Conservation (phyloP, 2,329 filamentous ascomycete genomes). For the Diaporthe sp. region DNA sequence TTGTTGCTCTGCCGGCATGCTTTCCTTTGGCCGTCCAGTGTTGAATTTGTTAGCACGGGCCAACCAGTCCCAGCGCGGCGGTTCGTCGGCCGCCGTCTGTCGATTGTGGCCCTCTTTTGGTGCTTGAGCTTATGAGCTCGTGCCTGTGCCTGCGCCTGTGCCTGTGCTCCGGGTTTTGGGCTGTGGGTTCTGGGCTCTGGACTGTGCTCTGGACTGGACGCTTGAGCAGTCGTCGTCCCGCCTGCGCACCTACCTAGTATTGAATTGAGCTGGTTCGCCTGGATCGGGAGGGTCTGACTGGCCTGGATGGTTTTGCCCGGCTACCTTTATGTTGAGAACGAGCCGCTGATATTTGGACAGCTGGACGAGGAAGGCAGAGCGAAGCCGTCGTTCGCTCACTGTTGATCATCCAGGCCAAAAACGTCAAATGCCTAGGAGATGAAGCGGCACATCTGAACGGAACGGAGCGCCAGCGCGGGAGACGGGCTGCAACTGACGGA, state of each 20-base stretch:
- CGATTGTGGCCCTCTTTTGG: background rate
- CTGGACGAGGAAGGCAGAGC: background rate
- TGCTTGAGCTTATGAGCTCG: background rate
- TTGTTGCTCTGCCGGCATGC: background rate
- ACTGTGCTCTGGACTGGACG: background rate
- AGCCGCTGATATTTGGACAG: background rate
- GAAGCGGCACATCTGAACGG: background rate
- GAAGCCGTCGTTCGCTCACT: background rate
- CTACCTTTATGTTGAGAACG: background rate
- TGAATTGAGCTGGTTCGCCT: background rate
- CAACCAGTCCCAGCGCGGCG: constrained; percentile 22
- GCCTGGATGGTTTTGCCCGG: background rate
- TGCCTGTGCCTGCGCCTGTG: background rate
- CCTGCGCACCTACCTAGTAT: background rate
- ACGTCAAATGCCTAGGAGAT: background rate
- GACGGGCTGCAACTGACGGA: background rate
- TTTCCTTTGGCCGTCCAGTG: no score
- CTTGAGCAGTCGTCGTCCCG: background rate
- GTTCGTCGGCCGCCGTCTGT: background rate
- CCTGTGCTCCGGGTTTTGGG: background rate
- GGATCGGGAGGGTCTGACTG: constrained; percentile 1
- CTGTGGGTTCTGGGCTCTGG: background rate
- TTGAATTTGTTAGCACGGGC: background rate
- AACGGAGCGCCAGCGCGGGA: background rate
- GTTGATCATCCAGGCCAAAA: constrained; percentile 18